Conservation (phyloP, 768 basidiomycete species). For the Infundibulicybe gibba region DNA sequence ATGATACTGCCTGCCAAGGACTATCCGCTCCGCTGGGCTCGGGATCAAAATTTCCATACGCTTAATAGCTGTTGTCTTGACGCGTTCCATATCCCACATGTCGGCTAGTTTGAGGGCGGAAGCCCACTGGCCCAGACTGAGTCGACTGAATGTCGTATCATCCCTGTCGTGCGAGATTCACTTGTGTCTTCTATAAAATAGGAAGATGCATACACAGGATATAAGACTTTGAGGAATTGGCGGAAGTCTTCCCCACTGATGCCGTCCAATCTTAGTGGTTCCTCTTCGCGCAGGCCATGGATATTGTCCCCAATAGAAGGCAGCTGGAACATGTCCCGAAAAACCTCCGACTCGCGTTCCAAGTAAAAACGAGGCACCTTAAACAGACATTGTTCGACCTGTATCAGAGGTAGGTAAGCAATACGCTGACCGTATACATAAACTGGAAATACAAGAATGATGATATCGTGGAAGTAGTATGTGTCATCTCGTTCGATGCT, state of each 20-base stretch:
- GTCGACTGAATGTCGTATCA: neutral
- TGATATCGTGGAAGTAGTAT: too few relatives aligned
- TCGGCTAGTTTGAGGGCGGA: conserved; percentile 24
- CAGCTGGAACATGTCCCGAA: conserved; percentile 18
- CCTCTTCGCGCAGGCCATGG: conserved; percentile 17
- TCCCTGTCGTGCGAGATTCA: too few relatives aligned
- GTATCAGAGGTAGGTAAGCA: neutral
- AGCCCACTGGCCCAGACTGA: conserved; percentile 18
- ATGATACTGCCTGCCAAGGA: neutral
- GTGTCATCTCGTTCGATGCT: too few relatives aligned
- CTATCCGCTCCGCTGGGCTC: neutral
- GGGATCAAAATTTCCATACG: conserved; percentile 8
- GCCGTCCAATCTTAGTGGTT: conserved; percentile 19
- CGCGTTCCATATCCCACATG: conserved; percentile 22
- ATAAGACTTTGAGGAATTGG: conserved; percentile 18
- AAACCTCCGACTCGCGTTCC: conserved; percentile 18
- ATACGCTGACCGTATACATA: too few relatives aligned
- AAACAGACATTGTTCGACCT: conserved; percentile 24
- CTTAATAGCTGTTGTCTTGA: conserved; percentile 19
- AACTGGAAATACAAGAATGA: too few relatives aligned
- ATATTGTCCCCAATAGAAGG: conserved; percentile 9
- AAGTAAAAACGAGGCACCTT: conserved; percentile 23
- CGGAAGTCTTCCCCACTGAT: conserved; percentile 19
- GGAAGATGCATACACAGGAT: conserved; percentile 16
- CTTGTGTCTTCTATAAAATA: too few relatives aligned